Base-by-base conservation (phyloP, 2,329 filamentous ascomycete species). In the Penicillium sp. region DNA sequence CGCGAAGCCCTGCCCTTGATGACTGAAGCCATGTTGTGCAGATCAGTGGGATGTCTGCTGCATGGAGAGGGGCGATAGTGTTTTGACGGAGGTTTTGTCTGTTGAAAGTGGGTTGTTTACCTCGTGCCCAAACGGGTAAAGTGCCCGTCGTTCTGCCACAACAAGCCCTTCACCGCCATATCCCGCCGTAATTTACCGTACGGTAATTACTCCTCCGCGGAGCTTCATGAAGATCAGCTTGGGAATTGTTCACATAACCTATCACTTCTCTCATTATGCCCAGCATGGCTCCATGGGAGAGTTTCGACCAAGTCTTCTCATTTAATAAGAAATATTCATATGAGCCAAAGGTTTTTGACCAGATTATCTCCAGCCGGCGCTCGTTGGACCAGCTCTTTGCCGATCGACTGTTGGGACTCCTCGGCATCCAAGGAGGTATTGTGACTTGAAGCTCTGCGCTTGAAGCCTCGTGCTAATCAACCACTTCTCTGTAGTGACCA, bases 341-440 rank as follows among this genome's bases (percentile, higher is more conserved):
- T 73, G 83, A 86, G 68, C 81, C 84, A 57, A 81, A 82, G 59
- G 73, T 82, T 33, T 77, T 86, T 55, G 82, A 87, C 48, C 82
- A 86, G 48, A 90, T 92, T 54, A 81, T 88, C 58, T 77, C 81
- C 31, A 85, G 85, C 69, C 87, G 90, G 65, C 89, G 87, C 68
- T 82, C 77, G 49, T 80, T 92, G 21, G 85, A 89, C 64, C 79
- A 83, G 57, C 83, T 93, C 57, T 96, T 94, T 75, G 88, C 93
- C 69, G 91, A 96, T 73, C 86, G 89, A 53, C 85, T 96, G 41
- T 78, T 94, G 60, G 85, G 83, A 55, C 82, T 88, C 0, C 78
- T 93, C 29, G 86, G 88, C 29, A 83, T 94, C 57, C 81, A 82
- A 65, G 86, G 89, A 75, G 84, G 90, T 91, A 74, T 42, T n/a